These are phyloP conservation scores for Lactifluus piperatus DNA, from an alignment of 768 basidiomycete genomes.

Conservation along the genomic window DNA sequence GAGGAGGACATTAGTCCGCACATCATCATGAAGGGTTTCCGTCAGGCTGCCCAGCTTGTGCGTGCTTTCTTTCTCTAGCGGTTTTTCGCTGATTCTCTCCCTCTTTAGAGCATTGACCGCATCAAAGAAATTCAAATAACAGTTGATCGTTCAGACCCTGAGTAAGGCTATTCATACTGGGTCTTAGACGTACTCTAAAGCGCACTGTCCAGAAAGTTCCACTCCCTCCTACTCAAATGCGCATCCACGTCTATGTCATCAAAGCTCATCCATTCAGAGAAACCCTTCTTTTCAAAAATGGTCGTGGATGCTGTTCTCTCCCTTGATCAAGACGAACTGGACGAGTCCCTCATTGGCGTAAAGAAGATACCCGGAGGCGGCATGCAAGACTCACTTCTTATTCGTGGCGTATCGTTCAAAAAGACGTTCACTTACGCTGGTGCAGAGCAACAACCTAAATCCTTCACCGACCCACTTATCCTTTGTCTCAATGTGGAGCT, in stretches of 20 bases:
- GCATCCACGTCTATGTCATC: slow-evolving; percentile 99
- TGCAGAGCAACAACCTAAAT: slow-evolving; percentile 97
- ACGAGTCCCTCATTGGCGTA: slow-evolving; percentile 92
- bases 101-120: slow-evolving; percentile 63
- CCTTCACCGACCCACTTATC: slow-evolving; percentile 80
- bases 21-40: slow-evolving; percentile 95
- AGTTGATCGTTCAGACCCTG: slow-evolving; percentile 83
- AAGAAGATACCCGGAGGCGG: slow-evolving; percentile 98
- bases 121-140: slow-evolving; percentile 86
- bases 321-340: slow-evolving; percentile 86
- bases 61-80: slow-evolving; percentile 25
- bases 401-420: slow-evolving; percentile 94
- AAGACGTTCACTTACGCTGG: slow-evolving; percentile 99
- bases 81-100: not conserved
- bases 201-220: slow-evolving; percentile 63
- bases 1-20: slow-evolving; percentile 98
- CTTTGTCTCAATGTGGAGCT: slow-evolving; percentile 95
- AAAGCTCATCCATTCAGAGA: slow-evolving; percentile 97
- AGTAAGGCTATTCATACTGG: slow-evolving; percentile 43
- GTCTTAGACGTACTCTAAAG: not conserved
- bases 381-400: slow-evolving; percentile 89
- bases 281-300: slow-evolving; percentile 98
- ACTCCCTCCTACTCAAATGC: slow-evolving; percentile 88
- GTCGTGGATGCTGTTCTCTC: slow-evolving; percentile 94
- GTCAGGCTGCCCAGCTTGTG: slow-evolving; percentile 80